Base-by-base conservation (phyloP, 805 yeast species). In the Millerozyma acaciae region DNA sequence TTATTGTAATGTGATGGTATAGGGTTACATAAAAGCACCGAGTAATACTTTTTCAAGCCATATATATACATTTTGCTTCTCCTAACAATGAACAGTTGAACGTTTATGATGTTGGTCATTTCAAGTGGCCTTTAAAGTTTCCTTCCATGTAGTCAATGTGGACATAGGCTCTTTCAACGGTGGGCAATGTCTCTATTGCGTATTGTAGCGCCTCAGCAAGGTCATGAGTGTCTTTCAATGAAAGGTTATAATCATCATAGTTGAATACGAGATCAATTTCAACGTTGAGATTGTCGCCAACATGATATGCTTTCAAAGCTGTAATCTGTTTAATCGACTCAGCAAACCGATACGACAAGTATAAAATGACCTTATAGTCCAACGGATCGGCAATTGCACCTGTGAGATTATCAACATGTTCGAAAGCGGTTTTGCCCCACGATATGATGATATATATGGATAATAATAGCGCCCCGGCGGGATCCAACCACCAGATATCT, bases 201-300 rank as follows among this genome's bases (percentile, higher is more conserved):
- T 83, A 84, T 55, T 84, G 94, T 28, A 84, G 59, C 0, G 89
- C 80, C 54, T 84, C 94, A 3, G 86, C 94, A 21, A 84, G 65
- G 51, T 84, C 94, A 53, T 84, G 94, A 34, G 79, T 67, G 46
- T 84, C 94, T 38, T 78, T 71, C 48, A 84, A 60, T 3, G 66
- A 52, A 42, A 79, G 56, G 7, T 66, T 51, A 17, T 62, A 60
- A 42, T 76, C 75, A 22, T 55, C 58, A 6, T 50, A 43, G 10
- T 56, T 60, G 33, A 76, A 68, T 4, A 83, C 76, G 25, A 84
- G 57, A 47, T 84, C 94, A 16, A 84, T 84, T 51, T 84, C 94
- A 25, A 82, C 89, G 47, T 77, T 80, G 30, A 82, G 60, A 23
- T 78, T 65, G 55, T 84, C 94, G 2, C 94, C 94, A 13, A 80